phyloP scores from a whole-genome alignment of 23 red algal genomes.

The Chondrus crispus region DNA sequence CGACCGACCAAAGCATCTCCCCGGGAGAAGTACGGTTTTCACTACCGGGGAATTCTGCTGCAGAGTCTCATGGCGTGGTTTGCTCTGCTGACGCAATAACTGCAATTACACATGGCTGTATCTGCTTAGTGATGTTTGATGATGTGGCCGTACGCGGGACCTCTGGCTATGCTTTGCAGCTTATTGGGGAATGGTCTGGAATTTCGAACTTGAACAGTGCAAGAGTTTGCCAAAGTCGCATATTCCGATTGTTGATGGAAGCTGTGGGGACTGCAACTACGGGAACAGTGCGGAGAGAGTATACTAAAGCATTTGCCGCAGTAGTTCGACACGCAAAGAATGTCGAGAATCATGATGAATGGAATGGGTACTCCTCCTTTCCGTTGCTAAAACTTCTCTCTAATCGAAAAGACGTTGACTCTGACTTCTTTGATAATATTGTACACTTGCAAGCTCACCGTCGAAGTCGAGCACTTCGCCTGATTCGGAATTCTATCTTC shows the following conservation, averaged over 20 bases:
- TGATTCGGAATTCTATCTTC: slow-evolving; percentile 10
- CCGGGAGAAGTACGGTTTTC: background rate
- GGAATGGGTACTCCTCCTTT: background rate
- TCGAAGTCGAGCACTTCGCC: slow-evolving; percentile 39
- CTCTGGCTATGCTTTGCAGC: slow-evolving; percentile 24
- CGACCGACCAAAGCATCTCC: background rate
- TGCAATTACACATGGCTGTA: slow-evolving; percentile 25
- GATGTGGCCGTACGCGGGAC: slow-evolving; percentile 56
- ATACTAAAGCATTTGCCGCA: slow-evolving; percentile 21
- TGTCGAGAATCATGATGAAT: background rate
- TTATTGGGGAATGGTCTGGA: slow-evolving; percentile 38
- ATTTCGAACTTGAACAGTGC: background rate
- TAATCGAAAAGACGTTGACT: slow-evolving; percentile 10
- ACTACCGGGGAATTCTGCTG: background rate
- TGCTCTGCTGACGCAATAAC: slow-evolving; percentile 16
- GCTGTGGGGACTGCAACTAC: background rate
- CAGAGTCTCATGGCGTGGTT: background rate
- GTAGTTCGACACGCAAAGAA: background rate
- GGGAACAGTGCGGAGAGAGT: background rate
- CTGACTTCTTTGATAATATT: slow-evolving; percentile 70
- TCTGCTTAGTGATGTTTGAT: slow-evolving; percentile 20
- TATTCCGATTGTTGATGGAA: slow-evolving; percentile 4
- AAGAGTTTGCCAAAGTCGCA: background rate
- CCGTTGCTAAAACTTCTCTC: slow-evolving; percentile 10
- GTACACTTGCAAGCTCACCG: slow-evolving; percentile 72